Base-by-base conservation (phyloP, 2,329 filamentous ascomycete genomes). In the Aspergillus fumigatus region DNA sequence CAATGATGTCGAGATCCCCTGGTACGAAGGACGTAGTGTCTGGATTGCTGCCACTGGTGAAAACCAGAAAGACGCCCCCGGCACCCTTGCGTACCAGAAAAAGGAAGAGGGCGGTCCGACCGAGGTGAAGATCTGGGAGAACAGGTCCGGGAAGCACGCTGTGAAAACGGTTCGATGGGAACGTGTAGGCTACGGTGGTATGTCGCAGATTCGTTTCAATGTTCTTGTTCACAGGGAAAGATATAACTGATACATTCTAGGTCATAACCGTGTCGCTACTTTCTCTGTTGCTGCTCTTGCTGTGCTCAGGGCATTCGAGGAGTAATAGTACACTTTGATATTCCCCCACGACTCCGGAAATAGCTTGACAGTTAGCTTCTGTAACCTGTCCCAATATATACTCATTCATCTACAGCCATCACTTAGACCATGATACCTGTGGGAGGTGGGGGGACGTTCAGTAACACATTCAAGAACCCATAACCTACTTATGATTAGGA, bases 1-100 rank as follows among this genome's bases (percentile, higher is more conserved):
- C 53, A 84, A 96, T 67, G 93, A 97, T 70, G 77, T 78, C 57
- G 90, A 96, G 64, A 96, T 97, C 58, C 86, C 89, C 0, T 93
- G 85, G 76, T 81, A 67, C 21, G 74, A 79, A 60, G 76, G 75
- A 4, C 68, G 68, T 27, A 66, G 65, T 8, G 72, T 74, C 21
- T 79, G 75, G 74, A 62, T 66, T 19, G 67, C 71, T 47, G 73
- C 74, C 9, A 74, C 70, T 0, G 72, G 71, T 8, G 67, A 67
- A 43, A 40, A 57, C 3, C 55, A 65, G 17, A 57, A 67, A 1
- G 56, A 59, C 51, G 54, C 61, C 5, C 62, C 70, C 1, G 74
- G 74, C 0, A 54, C 32, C 11, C 59, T 76, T 23, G 61, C 65
- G 3, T 63, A 71, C 14, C 58, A 71, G 41, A 65, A 66, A 26